These are phyloP conservation scores for Austroboletus olivaceoglutinosus DNA, from an alignment of 1,284 basidiomycete species.

Conservation along the genomic window DNA sequence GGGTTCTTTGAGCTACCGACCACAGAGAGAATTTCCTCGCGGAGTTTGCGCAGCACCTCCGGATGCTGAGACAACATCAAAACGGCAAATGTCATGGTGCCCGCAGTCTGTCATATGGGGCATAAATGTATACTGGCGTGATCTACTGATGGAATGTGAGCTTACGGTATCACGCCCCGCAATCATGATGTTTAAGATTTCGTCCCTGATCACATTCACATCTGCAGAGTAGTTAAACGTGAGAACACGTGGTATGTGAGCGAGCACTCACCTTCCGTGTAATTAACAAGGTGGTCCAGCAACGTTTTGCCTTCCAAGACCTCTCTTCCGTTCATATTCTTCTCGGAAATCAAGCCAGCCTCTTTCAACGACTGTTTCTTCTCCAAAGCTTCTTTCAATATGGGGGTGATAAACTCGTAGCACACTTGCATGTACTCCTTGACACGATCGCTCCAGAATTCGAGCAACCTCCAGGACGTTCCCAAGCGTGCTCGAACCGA, in stretches of 20 bases:
- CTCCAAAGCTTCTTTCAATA: neutral
- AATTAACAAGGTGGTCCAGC: conserved; percentile 32
- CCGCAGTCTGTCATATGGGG: conserved; percentile 41
- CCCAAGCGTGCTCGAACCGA: neutral
- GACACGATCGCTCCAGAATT: neutral
- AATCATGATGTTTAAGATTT: conserved; percentile 51
- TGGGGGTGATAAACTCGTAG: neutral
- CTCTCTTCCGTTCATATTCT: conserved; percentile 18
- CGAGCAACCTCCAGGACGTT: neutral
- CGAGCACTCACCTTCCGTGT: conserved; percentile 23
- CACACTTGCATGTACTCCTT: neutral
- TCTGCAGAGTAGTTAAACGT: conserved; percentile 14
- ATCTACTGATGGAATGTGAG: conserved; percentile 6
- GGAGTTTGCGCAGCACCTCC: conserved; percentile 44
- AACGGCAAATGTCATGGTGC: conserved; percentile 49
- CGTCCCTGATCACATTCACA: conserved; percentile 42
- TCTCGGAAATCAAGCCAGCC: conserved; percentile 12
- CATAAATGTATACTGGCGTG: neutral
- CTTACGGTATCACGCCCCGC: conserved; percentile 51
- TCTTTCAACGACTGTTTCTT: neutral
- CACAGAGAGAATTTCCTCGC: conserved; percentile 50
- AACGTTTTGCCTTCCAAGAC: conserved; percentile 29
- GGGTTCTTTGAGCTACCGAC: conserved; percentile 47
- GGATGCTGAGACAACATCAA: conserved; percentile 58
- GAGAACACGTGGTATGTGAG: neutral